A percentile compares a stretch with the other conserved stretches of the same genome.
Conservation (phyloP, 2,329 filamentous ascomycete genomes). For the Aspergillus versicolor region DNA sequence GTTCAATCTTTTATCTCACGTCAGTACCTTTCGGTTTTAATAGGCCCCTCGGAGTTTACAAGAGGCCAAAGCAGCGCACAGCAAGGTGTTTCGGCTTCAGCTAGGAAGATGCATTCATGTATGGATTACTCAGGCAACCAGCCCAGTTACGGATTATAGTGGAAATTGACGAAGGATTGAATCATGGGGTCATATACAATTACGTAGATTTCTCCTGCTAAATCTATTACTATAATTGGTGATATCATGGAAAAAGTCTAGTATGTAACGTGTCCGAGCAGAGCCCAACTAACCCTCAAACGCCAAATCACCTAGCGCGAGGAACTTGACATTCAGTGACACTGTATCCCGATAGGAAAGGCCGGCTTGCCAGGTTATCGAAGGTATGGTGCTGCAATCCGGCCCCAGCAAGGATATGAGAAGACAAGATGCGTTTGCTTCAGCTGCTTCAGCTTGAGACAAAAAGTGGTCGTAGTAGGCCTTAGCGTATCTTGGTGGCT, state of each 20-base stretch:
- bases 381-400: background rate
- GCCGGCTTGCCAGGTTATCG: background rate
- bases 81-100: background rate
- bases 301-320: background rate
- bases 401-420: background rate
- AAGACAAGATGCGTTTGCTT: background rate
- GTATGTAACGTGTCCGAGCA: background rate
- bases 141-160: background rate
- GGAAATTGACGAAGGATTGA: background rate
- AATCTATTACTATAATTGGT: background rate
- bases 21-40: background rate
- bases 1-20: background rate
- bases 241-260: background rate
- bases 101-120: background rate
- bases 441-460: background rate
- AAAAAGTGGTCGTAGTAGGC: background rate
- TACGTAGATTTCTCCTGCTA: background rate
- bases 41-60: background rate
- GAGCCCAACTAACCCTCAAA: background rate
- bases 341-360: background rate
- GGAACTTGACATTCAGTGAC: background rate
- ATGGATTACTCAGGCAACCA: background rate
- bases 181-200: background rate
- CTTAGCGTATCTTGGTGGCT: background rate
- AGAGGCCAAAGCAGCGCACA: background rate